phyloP scores from a whole-genome alignment of 768 basidiomycete genomes.

The Pisolithus tinctorius region DNA sequence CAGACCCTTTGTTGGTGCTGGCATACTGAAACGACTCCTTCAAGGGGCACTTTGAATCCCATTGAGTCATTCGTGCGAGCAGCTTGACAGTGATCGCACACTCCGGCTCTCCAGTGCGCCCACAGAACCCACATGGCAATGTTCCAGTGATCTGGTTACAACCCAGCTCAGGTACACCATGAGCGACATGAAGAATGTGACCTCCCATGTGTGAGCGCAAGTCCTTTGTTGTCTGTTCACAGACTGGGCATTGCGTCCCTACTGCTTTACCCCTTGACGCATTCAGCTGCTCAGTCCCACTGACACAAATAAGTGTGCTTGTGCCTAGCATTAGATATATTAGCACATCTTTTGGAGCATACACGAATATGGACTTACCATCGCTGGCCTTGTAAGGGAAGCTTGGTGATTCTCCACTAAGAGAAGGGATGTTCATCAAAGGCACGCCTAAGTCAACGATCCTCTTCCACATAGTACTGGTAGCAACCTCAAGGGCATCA shows the following conservation, averaged over 20 bases:
- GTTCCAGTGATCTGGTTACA: neutral
- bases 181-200: neutral
- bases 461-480: too few relatives aligned
- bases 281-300: neutral
- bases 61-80: neutral
- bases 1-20: neutral
- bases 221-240: neutral
- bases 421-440: neutral
- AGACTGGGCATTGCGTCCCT: neutral
- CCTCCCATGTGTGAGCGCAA: slow-evolving; percentile 2
- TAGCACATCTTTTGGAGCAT: neutral
- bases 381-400: too few relatives aligned
- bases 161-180: too few relatives aligned
- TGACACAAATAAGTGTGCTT: neutral
- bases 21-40: neutral
- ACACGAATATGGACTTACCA: too few relatives aligned
- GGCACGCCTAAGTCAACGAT: too few relatives aligned
- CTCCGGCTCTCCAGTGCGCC: neutral
- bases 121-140: neutral
- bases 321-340: neutral
- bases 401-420: too few relatives aligned
- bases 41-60: neutral
- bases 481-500: too few relatives aligned
- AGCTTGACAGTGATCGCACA: neutral
- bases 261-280: neutral